A percentile compares a stretch with the other conserved stretches of the same genome.
Conservation (phyloP, 345 rosid genomes). For the Capsella bursapastoris region DNA sequence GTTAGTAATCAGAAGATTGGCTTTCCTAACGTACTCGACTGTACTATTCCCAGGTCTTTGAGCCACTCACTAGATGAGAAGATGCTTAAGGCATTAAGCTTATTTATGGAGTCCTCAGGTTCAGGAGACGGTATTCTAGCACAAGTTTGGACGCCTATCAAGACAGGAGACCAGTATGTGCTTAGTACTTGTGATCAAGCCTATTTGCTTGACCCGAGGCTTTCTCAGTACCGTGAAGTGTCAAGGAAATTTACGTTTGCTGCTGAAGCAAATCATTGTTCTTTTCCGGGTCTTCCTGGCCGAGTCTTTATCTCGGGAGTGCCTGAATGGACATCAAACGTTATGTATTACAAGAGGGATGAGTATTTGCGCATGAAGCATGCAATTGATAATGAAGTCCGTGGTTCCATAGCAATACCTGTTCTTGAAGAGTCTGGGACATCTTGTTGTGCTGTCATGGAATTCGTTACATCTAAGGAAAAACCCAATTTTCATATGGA, state of each 20-base stretch:
- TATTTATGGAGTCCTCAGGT: constrained; percentile 71
- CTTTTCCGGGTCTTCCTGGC: constrained; percentile 84
- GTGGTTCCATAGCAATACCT: constrained; percentile 86
- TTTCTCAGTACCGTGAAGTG: constrained; percentile 88
- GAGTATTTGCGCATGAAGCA: constrained; percentile 76
- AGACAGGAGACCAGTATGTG: constrained; percentile 61
- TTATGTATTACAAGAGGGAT: constrained; percentile 60
- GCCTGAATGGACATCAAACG: constrained; percentile 94
- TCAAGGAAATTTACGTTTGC: constrained; percentile 82
- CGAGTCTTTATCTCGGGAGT: constrained; percentile 82
- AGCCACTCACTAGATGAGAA: constrained; percentile 70
- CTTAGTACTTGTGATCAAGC: constrained; percentile 87
- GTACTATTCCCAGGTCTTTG: constrained; percentile 52
- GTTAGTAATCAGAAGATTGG: constrained; percentile 35
- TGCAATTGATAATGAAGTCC: constrained; percentile 71
- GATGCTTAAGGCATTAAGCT: constrained; percentile 84
- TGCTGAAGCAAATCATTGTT: constrained; percentile 60
- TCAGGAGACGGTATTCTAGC: constrained; percentile 85
- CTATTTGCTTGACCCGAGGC: constrained; percentile 77
- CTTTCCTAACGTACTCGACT: constrained; percentile 36
- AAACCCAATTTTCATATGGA: constrained; percentile 77
- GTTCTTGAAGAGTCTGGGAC: constrained; percentile 56
- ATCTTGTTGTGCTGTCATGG: constrained; percentile 83
- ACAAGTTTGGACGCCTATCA: constrained; percentile 85
- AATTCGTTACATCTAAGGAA: constrained; percentile 82